A percentile compares a stretch with the other conserved stretches of the same genome.
Conservation (phyloP, 306 rosid species). For the Inga oerstediana region DNA sequence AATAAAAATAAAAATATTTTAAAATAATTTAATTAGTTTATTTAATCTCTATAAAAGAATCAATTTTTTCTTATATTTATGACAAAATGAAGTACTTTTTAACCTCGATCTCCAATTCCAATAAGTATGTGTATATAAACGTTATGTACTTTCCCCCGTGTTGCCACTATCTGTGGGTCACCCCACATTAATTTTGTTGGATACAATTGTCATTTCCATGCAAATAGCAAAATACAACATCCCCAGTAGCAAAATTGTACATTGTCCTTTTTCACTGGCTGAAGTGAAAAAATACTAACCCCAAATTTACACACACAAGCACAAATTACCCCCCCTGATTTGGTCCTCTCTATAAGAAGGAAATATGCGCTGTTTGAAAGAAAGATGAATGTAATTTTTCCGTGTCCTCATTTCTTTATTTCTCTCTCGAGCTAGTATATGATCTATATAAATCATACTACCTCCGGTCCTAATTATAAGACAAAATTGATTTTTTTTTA, state of each 20-base stretch:
- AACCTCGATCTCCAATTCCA: neutral
- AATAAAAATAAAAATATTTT: too few relatives aligned
- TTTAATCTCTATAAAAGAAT: too few relatives aligned
- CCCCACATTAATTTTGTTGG: slow-evolving; percentile 2
- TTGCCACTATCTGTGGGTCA: slow-evolving; percentile 29
- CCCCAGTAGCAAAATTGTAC: slow-evolving; percentile 31
- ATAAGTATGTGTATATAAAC: neutral
- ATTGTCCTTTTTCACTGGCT: slow-evolving; percentile 31
- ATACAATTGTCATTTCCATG: slow-evolving; percentile 21
- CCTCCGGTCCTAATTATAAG: too few relatives aligned
- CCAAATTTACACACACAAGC: neutral
- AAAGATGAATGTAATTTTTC: slow-evolving; percentile 14
- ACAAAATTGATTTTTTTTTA: too few relatives aligned
- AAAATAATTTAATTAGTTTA: too few relatives aligned
- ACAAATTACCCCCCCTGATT: neutral
- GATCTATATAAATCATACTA: neutral
- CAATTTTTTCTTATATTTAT: too few relatives aligned
- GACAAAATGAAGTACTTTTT: neutral
- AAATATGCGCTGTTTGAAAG: slow-evolving; percentile 20
- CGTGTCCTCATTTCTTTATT: neutral
- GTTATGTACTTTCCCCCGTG: slow-evolving; percentile 27
- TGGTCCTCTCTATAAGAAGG: slow-evolving; percentile 8
- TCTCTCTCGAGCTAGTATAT: neutral
- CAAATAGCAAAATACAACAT: slow-evolving; percentile 25
- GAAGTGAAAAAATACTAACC: slow-evolving; percentile 32